Conservation (phyloP, 306 rosid species). For the Pueraria montana region DNA sequence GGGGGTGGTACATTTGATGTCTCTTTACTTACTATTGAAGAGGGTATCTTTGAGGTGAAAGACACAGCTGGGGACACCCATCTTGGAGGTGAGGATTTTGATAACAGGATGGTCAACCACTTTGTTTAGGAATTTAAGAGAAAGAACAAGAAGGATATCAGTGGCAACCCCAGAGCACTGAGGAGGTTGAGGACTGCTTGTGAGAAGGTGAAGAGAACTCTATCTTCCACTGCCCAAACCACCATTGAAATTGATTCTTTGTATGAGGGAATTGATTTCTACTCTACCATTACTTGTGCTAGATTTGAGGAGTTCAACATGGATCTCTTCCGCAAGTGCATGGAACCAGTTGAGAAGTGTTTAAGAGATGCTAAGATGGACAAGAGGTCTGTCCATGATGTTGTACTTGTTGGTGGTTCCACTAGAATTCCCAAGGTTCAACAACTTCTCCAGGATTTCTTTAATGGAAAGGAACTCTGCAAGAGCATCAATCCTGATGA, state of each 20-base stretch:
- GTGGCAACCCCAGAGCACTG: constrained; percentile 77
- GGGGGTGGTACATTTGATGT: constrained; percentile 72
- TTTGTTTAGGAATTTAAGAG: constrained; percentile 81
- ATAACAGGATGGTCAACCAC: constrained; percentile 77
- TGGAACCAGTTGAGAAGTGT: constrained; percentile 51
- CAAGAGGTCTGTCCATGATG: constrained; percentile 63
- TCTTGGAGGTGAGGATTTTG: constrained; percentile 39
- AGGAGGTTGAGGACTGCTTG: constrained; percentile 69
- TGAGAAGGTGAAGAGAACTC: constrained; percentile 18
- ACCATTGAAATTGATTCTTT: constrained; percentile 70
- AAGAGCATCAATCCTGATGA: constrained; percentile 77
- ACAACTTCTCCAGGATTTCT: constrained; percentile 26
- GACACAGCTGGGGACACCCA: constrained; percentile 71
- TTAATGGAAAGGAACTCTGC: constrained; percentile 26
- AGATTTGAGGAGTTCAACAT: constrained; percentile 21
- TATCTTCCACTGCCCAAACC: constrained; percentile 27
- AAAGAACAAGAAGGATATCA: constrained; percentile 76
- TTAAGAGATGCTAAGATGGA: constrained; percentile 58
- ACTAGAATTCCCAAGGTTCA: constrained; percentile 74
- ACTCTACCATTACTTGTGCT: constrained; percentile 62
- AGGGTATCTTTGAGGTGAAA: constrained; percentile 83
- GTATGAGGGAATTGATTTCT: constrained; percentile 79
- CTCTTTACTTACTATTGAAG: constrained; percentile 74
- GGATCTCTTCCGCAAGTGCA: constrained; percentile 36
- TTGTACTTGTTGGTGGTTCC: constrained; percentile 80